phyloP scores from a whole-genome alignment of 805 yeast species.

The Candida boleticola region DNA sequence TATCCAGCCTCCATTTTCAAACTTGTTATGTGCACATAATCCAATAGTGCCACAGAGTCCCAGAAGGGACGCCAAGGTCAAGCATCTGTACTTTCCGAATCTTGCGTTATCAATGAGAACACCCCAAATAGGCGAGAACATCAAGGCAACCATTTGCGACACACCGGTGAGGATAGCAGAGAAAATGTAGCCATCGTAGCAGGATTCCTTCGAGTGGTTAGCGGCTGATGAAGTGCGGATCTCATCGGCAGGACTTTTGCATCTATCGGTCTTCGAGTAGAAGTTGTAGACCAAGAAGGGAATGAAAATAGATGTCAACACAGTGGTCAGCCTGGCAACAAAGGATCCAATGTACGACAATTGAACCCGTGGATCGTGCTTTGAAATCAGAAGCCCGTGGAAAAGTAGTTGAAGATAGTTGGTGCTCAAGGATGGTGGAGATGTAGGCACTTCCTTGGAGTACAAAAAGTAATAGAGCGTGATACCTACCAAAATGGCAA shows the following conservation, averaged over 20 bases:
- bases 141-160: conserved; percentile 55
- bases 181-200: conserved; percentile 62
- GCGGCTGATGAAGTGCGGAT: conserved; percentile 8
- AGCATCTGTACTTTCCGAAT: conserved; percentile 25
- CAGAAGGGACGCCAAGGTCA: conserved; percentile 36
- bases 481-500: conserved; percentile 38
- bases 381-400: conserved; percentile 49
- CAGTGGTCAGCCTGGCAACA: conserved; percentile 62
- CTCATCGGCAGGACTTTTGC: conserved; percentile 33
- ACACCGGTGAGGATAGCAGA: conserved; percentile 71
- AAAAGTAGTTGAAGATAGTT: conserved; percentile 41
- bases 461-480: conserved; percentile 44
- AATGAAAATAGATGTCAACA: conserved; percentile 55
- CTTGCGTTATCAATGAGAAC: conserved; percentile 44
- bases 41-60: conserved; percentile 46
- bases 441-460: conserved; percentile 14
- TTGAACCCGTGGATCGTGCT: conserved; percentile 44
- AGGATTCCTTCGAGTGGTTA: conserved; percentile 32
- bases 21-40: conserved; percentile 17
- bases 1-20: not conserved
- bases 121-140: conserved; percentile 66
- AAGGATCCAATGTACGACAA: conserved; percentile 62
- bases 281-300: conserved; percentile 62
- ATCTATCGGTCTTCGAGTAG: conserved; percentile 50
- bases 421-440: conserved; percentile 7